phyloP scores from a whole-genome alignment of 768 basidiomycete genomes.

The Strobilomyces confusus region DNA sequence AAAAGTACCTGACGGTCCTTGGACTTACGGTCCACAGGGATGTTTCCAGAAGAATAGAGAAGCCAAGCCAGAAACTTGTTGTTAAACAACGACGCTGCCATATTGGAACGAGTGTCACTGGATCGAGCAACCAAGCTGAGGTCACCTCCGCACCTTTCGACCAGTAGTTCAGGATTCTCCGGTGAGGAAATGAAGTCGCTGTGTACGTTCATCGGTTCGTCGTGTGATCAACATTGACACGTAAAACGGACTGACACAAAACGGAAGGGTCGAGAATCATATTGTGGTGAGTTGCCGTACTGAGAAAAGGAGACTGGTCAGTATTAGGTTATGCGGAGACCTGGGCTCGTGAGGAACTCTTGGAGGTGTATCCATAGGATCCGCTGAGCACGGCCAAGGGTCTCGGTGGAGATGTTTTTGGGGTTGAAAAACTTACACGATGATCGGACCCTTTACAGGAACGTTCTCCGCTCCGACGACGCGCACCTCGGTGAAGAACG shows the following conservation, averaged over 20 bases:
- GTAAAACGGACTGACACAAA: constrained; percentile 54
- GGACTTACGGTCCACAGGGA: constrained; percentile 92
- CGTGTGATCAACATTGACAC: constrained; percentile 12
- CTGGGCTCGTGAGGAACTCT: not conserved
- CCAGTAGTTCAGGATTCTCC: constrained; percentile 86
- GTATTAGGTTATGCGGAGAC: constrained; percentile 2
- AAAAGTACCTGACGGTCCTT: constrained; percentile 89
- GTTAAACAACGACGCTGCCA: constrained; percentile 67
- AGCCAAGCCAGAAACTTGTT: constrained; percentile 73
- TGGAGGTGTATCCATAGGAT: not conserved
- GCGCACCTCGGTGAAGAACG: constrained; percentile 87
- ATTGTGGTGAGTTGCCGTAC: constrained; percentile 86
- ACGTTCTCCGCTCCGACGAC: constrained; percentile 88
- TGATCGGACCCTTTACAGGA: constrained; percentile 82
- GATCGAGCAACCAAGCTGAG: constrained; percentile 10
- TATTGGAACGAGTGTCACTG: constrained; percentile 16
- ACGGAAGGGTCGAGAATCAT: constrained; percentile 91
- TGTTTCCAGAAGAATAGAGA: constrained; percentile 89
- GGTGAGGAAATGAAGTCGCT: constrained; percentile 83
- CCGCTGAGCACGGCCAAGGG: constrained; percentile 3
- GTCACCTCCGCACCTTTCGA: constrained; percentile 65
- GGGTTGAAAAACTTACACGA: constrained; percentile 61
- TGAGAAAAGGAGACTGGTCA: constrained; percentile 30
- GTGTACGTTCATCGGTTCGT: constrained; percentile 18
- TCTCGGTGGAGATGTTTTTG: not conserved